Base-by-base conservation (phyloP, 2,329 filamentous ascomycete species). In the Hymenoscyphus scutula region DNA sequence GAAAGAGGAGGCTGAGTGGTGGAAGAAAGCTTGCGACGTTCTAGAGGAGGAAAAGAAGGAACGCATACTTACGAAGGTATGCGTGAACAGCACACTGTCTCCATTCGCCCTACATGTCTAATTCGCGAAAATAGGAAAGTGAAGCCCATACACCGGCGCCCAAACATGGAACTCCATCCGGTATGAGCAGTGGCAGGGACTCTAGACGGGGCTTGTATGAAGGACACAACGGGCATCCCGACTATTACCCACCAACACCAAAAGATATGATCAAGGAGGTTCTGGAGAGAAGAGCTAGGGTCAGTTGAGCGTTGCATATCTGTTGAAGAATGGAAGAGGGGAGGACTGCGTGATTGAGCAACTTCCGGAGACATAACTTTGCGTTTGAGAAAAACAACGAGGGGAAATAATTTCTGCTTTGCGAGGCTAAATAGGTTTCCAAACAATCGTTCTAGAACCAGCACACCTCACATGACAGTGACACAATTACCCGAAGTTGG, bases 1-100 rank as follows among this genome's bases (percentile, higher is more conserved):
- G 48, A 60, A 27, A 19, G n/a, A 23, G 37, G 55, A 68, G 57
- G 38, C 64, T 32, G 2, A 15, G 32, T 53, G 29, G 55, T 67
- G 64, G 66, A 62, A 63, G 48, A 25, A 19, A 11, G 63, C 63
- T 45, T 57, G 64, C 27, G 29, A 53, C 61, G 37, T 32, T 17
- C 56, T 69, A 41, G 63, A 64, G 59, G 53, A 11, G 37, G 56
- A 45, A 34, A 58, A 32, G 56, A 37, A n/a, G n/a, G 53, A 23
- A 23, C 17, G 4, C 34, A 37, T 54, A 27, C n/a, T 30, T 27
- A n/a, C 10, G 4, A 19, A 54, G 25, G 53, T 54, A 29, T 30
- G 51, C 23, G 10, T 30, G 23, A 27, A 17, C 19, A 2, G 3
- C 13, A 30, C n/a, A 53, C 7, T 3, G 17, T 53, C 30, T 6